Conservation (phyloP, 805 yeast species). For the Yarrowia sp. region DNA sequence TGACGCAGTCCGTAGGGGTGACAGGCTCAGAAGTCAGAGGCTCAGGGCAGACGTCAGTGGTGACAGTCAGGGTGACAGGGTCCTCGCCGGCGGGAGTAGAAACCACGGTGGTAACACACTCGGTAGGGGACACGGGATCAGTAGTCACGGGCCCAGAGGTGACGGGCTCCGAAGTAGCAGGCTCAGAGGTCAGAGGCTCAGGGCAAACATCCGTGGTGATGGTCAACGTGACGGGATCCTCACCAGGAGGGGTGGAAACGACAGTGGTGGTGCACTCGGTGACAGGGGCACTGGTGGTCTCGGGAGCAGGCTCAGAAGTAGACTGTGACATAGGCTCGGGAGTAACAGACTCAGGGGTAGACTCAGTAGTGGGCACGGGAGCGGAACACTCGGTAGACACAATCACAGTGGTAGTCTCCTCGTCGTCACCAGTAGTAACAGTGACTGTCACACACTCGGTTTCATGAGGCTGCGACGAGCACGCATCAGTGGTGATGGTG, state of each 20-base stretch:
- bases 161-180: background rate
- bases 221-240: background rate
- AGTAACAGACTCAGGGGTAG: background rate
- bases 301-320: background rate
- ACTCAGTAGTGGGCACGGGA: background rate
- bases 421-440: background rate
- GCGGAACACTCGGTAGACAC: background rate
- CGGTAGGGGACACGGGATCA: background rate
- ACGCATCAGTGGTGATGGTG: constrained; percentile 1
- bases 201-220: background rate
- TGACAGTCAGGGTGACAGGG: background rate
- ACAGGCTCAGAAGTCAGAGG: too few relatives aligned
- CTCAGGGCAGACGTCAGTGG: background rate
- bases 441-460: background rate
- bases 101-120: background rate
- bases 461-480: background rate
- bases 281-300: background rate
- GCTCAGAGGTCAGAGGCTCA: background rate
- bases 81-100: background rate
- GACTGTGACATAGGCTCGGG: background rate
- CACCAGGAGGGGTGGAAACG: background rate
- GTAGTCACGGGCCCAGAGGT: background rate
- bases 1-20: background rate
- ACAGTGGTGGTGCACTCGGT: background rate
- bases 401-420: background rate